Evolutionary conservation across 1,284 basidiomycete genomes (phyloP).

Genomic region (Sporisorium graminicola): DNA sequence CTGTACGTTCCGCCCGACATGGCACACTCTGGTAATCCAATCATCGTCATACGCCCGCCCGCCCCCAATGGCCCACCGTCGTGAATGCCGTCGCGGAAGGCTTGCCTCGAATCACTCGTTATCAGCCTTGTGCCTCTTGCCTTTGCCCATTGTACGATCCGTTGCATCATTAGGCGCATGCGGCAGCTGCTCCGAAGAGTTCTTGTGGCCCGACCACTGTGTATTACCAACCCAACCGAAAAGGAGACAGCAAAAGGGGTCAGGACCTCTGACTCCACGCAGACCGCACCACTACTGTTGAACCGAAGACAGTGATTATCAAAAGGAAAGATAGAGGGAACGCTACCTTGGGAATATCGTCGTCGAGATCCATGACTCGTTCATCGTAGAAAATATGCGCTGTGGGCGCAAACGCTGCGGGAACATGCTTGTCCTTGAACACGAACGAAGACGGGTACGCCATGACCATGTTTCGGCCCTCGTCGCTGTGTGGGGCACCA

Average conservation of each 20-base stretch:
- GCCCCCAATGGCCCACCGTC: no score
- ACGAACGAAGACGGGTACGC: constrained; percentile 48
- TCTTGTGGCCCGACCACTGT: constrained; percentile 48
- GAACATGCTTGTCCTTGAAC: constrained; percentile 42
- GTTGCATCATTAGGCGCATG: constrained; percentile 31
- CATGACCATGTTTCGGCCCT: constrained; percentile 55
- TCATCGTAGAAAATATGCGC: constrained; percentile 55
- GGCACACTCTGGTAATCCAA: no score
- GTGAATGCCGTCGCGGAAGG: no score
- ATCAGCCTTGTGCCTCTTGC: constrained; percentile 38
- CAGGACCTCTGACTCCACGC: no score
- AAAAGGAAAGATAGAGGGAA: neutral
- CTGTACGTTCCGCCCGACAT: no score
- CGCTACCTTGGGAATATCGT: constrained; percentile 50
- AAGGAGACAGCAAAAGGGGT: neutral
- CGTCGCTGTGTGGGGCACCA: constrained; percentile 34
- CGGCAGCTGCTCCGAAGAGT: constrained; percentile 32
- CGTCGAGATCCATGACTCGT: constrained; percentile 48
- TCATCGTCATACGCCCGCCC: no score
- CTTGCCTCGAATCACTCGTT: no score
- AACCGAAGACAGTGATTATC: neutral
- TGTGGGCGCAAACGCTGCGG: constrained; percentile 37
- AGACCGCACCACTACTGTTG: no score
- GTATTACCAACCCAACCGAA: neutral
- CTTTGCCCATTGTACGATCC: constrained; percentile 45